Base-by-base conservation (phyloP, 352 stramenopile genomes). In the Globisporangium apiculatum region DNA sequence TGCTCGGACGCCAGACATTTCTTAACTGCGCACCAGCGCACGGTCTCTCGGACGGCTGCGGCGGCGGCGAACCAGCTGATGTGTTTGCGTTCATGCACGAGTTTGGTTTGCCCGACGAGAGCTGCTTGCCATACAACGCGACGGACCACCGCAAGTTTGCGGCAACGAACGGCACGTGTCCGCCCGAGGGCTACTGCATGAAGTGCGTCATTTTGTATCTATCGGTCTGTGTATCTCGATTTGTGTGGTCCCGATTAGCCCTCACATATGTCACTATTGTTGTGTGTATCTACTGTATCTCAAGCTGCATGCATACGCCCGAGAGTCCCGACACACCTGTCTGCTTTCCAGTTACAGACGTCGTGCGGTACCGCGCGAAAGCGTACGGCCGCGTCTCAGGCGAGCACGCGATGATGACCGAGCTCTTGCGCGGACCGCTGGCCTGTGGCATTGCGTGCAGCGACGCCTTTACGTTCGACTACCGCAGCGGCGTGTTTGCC, bases 401-500 rank as follows among this genome's bases (percentile, higher is more conserved):
- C n/a, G 83, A 94, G 53, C 60, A 78, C 1, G 77, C 79, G 6
- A 94, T 94, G 77, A 94, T 94, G 74, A 90, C 89, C 55, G 83
- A 91, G 65, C 75, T 86, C 31, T 63, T 65, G 11, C 73, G 72
- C 11, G 96, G 96, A 1, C 95, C 95, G 7, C 96, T 98, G 56
- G 94, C 94, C 6, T 97, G 94, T 11, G 60, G 60, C n/a, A 95
- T 99, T 51, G 93, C 97, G 57, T 97, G 94, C 58, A 90, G 80
- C 65, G 18, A 79, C 7, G 77, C 67, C 31, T 91, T 96, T 61
- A 86, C 73, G 50, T 90, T 83, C 58, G 73, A 94, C 50, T 99
- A 99, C 81, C 91, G 82, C 40, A 94, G 89, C 18, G 95, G 96
- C 5, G 89, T 98, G 55, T 78, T 97, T 40, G 75, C 95, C 49